Conservation (phyloP, 352 stramenopile genomes). For the Phytophthora colocasiae region DNA sequence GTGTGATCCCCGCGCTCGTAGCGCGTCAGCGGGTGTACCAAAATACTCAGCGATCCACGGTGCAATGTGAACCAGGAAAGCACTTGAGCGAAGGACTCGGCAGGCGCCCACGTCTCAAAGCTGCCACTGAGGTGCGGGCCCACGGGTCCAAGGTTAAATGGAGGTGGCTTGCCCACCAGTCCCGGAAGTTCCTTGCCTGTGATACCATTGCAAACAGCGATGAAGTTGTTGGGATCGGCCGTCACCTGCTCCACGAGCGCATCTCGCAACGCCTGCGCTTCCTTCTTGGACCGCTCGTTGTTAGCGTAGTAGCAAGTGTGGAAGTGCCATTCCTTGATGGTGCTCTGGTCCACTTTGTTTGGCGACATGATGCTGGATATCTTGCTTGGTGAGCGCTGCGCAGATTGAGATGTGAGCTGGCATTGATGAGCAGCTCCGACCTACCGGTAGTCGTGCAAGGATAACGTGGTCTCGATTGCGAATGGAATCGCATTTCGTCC, state of each 20-base stretch:
- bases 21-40: constrained; percentile 72
- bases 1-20: constrained; percentile 67
- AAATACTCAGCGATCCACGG: constrained; percentile 60
- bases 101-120: constrained; percentile 76
- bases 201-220: constrained; percentile 67
- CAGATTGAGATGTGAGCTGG: constrained; percentile 14
- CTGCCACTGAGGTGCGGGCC: constrained; percentile 69
- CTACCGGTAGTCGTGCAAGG: neutral
- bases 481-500: constrained; percentile 10
- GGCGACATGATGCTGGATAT: constrained; percentile 10
- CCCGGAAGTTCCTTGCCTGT: constrained; percentile 43
- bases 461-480: constrained; percentile 3
- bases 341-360: constrained; percentile 16
- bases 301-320: constrained; percentile 72
- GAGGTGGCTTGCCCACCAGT: constrained; percentile 34
- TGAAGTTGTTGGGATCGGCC: constrained; percentile 51
- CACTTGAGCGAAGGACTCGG: constrained; percentile 61
- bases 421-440: neutral
- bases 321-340: constrained; percentile 81
- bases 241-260: constrained; percentile 55
- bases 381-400: neutral
- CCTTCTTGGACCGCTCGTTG: constrained; percentile 46
- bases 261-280: constrained; percentile 53
- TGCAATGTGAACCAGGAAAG: constrained; percentile 76
- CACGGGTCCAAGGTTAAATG: constrained; percentile 65